Evolutionary conservation across 306 rosid genomes (phyloP), one percentile per base, ranked within the genome.

Genomic region (Herpetospermum pedunculosum): DNA sequence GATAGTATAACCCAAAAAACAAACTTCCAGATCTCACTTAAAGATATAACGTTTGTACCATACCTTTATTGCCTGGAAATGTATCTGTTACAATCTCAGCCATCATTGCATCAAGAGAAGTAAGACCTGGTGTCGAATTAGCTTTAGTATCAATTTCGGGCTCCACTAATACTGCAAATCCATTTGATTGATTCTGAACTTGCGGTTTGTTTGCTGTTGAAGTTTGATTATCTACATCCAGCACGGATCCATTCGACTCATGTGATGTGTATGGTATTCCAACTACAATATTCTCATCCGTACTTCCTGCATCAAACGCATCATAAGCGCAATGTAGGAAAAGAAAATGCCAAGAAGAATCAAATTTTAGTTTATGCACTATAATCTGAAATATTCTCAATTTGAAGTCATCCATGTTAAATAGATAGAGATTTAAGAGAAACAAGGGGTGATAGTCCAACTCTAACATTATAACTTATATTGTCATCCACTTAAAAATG

Each of bases 181-280:
- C 49, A 41, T 67, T 67, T 6, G 72, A 67, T 10, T 41, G 53
- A 67, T 67, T 67, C 26, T 25, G 52, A 41, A 67, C 19, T 41
- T 12, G 21, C 30, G 9, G 21, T 41, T 40, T 41, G 72, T 67
- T 23, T 23, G 13, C 52, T 40, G 35, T 12, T 41, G 72, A 41
- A 67, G 35, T 44, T 67, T 67, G 72, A 67, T 40, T 23, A 67
- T 67, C 38, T 58, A 26, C 47, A 23, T 67, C 37, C 72, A 12
- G 50, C 53, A 25, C 19, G 13, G 72, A 67, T 67, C 72, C 72
- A 67, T 67, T 67, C 8, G 53, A 38, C 49, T 41, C 72, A 41
- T 67, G 72, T 23, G 72, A 44, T 44, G 35, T 15, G 72, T 67
- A 67, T 67, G 72, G 35, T 23, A 67, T 67, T 67, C 72, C 72